Evolutionary conservation across 148 eudicot species (phyloP).

Genomic region (Cornus controversa): DNA sequence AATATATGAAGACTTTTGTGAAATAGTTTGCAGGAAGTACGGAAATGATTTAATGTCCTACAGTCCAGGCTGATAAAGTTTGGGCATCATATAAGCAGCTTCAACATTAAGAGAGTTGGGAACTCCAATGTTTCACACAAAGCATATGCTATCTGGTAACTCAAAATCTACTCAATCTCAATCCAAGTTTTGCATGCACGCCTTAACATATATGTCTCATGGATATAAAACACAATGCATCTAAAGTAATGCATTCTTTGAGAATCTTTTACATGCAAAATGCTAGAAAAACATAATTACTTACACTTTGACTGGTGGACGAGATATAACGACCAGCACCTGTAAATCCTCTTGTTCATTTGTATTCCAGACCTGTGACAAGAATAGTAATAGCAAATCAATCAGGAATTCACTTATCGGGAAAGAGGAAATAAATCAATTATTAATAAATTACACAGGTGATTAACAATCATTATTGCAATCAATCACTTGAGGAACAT

Average conservation of each 20-base stretch:
- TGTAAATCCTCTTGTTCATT: constrained; percentile 65
- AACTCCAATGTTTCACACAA: neutral
- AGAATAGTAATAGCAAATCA: constrained; percentile 10
- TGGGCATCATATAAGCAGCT: neutral
- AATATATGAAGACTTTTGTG: neutral
- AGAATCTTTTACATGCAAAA: neutral
- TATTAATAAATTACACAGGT: neutral
- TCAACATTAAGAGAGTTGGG: too few species aligned
- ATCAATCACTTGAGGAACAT: too few species aligned
- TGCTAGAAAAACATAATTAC: constrained; percentile 16
- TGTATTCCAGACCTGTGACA: constrained; percentile 63
- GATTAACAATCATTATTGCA: neutral
- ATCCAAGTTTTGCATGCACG: neutral
- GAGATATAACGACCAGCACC: constrained; percentile 66
- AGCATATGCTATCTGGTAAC: neutral
- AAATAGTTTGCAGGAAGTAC: neutral
- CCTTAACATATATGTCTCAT: neutral
- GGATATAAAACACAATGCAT: neutral
- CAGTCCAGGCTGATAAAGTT: neutral
- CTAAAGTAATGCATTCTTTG: neutral
- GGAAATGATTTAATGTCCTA: neutral
- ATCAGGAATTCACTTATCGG: neutral
- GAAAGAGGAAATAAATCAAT: neutral
- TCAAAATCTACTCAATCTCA: neutral
- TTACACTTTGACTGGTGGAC: constrained; percentile 91